These are phyloP conservation scores for Hypoxylon sp. DNA, from an alignment of 2,329 filamentous ascomycete species.

Conservation along the genomic window DNA sequence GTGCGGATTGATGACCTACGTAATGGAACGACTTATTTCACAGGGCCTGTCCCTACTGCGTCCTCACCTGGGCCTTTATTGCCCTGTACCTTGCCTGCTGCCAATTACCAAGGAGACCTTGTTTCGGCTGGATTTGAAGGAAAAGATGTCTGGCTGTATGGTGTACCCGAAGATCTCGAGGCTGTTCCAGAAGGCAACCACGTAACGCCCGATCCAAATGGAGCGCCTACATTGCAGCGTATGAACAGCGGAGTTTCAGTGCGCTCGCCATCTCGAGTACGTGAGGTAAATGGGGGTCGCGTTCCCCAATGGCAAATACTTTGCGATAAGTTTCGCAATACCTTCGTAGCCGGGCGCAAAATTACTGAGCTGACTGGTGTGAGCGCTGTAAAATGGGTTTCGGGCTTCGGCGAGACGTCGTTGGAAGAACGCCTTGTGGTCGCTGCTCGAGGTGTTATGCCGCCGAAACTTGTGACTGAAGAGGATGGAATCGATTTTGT, in stretches of 20 bases:
- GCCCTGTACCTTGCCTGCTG: slow-evolving; percentile 78
- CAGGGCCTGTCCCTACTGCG: slow-evolving; percentile 73
- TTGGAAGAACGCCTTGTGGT: slow-evolving; percentile 74
- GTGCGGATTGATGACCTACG: slow-evolving; percentile 81
- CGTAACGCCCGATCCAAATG: slow-evolving; percentile 51
- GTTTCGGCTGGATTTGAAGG: slow-evolving; percentile 81
- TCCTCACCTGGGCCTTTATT: slow-evolving; percentile 70
- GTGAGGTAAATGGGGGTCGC: slow-evolving; percentile 56
- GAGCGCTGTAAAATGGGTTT: slow-evolving; percentile 80
- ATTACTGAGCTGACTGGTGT: slow-evolving; percentile 76
- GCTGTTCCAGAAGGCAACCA: slow-evolving; percentile 64
- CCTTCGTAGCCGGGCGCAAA: slow-evolving; percentile 77
- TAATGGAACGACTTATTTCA: slow-evolving; percentile 85
- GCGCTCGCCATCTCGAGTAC: slow-evolving; percentile 57
- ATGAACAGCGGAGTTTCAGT: slow-evolving; percentile 61
- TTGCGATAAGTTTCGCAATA: slow-evolving; percentile 78
- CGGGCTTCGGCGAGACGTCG: slow-evolving; percentile 64
- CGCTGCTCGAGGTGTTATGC: slow-evolving; percentile 78
- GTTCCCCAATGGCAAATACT: slow-evolving; percentile 78
- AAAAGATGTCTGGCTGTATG: slow-evolving; percentile 83
- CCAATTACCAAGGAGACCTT: slow-evolving; percentile 78
- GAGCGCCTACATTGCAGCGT: slow-evolving; percentile 53
- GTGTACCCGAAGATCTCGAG: slow-evolving; percentile 80
- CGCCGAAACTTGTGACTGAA: slow-evolving; percentile 70
- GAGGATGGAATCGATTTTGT: slow-evolving; percentile 81